These are phyloP conservation scores for Psilocybe cyanescens DNA, from an alignment of 768 basidiomycete species.

Conservation along the genomic window DNA sequence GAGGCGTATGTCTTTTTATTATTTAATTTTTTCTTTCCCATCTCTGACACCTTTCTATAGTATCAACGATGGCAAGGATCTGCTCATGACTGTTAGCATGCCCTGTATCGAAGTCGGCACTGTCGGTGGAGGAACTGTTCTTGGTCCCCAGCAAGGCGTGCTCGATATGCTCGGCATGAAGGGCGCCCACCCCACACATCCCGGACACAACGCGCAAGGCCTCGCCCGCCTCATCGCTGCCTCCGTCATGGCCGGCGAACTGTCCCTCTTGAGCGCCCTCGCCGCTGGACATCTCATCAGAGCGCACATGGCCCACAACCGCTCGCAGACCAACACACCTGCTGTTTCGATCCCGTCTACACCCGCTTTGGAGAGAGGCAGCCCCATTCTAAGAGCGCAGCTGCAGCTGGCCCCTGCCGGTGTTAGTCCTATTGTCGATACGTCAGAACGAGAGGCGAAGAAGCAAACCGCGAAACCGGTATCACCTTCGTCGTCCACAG, in stretches of 20 bases:
- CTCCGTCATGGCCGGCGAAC: conserved; percentile 96
- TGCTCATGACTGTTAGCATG: conserved; percentile 94
- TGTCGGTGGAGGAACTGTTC: conserved; percentile 94
- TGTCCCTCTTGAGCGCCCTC: conserved; percentile 88
- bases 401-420: conserved; percentile 7
- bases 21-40: conserved; percentile 1
- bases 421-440: no score
- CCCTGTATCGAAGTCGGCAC: conserved; percentile 99
- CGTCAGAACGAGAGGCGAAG: neutral
- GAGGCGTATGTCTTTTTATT: conserved; percentile 75
- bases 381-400: conserved; percentile 6
- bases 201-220: conserved; percentile 87
- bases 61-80: conserved; percentile 85
- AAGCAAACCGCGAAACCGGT: conserved; percentile 9
- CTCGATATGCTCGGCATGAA: conserved; percentile 93
- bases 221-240: conserved; percentile 91
- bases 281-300: conserved; percentile 95
- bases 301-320: conserved; percentile 92
- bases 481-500: conserved; percentile 20
- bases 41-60: conserved; percentile 38
- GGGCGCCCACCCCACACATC: conserved; percentile 85
- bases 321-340: conserved; percentile 82
- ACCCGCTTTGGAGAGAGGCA: conserved; percentile 37
- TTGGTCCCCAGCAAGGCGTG: conserved; percentile 87
- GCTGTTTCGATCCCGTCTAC: conserved; percentile 63